phyloP scores from a whole-genome alignment of 148 eudicot genomes.

The Chenopodium suecicum region DNA sequence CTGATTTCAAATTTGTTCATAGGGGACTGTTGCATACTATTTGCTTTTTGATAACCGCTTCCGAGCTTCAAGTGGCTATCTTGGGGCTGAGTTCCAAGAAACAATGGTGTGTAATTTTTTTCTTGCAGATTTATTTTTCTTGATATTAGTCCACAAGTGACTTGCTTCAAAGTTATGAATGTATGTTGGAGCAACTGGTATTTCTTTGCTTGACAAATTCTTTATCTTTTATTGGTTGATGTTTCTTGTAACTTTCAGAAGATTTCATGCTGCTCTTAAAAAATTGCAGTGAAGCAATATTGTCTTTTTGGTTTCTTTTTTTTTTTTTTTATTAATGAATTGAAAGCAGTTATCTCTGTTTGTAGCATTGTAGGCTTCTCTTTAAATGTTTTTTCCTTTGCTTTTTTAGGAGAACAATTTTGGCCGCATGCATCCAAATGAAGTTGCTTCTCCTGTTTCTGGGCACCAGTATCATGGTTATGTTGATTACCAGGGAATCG shows the following conservation, averaged over 20 bases:
- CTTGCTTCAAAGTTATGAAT: background rate
- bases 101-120: slow-evolving; percentile 50
- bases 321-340: background rate
- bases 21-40: slow-evolving; percentile 98
- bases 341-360: background rate
- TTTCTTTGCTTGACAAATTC: background rate
- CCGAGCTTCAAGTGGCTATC: slow-evolving; percentile 78
- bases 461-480: slow-evolving; percentile 57
- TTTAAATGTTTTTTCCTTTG: background rate
- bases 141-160: background rate
- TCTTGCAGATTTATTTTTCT: background rate
- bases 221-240: background rate
- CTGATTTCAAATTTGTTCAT: slow-evolving; percentile 18
- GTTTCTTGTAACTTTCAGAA: background rate
- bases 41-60: slow-evolving; percentile 86
- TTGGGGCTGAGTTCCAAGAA: slow-evolving; percentile 94
- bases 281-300: background rate
- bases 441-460: slow-evolving; percentile 45
- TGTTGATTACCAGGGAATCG: slow-evolving; percentile 63
- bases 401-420: slow-evolving; percentile 54
- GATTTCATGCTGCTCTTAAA: background rate
- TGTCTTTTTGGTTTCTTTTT: background rate
- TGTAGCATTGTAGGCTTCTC: background rate
- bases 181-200: background rate
- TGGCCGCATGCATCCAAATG: slow-evolving; percentile 53